Conservation (phyloP, 345 rosid genomes). For the Pugionium dolabratum region DNA sequence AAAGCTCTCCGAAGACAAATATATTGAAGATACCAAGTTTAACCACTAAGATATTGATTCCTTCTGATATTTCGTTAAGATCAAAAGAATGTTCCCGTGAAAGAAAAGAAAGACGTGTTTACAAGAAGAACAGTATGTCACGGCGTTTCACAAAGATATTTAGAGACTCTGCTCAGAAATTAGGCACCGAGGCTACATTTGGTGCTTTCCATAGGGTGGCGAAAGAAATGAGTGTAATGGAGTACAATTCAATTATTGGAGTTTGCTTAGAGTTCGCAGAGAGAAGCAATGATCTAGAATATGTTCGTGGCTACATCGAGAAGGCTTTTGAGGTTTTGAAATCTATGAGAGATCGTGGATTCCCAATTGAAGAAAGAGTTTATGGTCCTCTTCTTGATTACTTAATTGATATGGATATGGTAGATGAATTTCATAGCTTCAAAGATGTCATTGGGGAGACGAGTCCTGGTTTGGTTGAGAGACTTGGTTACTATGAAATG, state of each 20-base stretch:
- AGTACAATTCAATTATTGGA: conserved; percentile 55
- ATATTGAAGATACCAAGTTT: conserved; percentile 49
- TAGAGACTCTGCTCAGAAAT: conserved; percentile 42
- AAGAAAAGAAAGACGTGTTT: conserved; percentile 60
- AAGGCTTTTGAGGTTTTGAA: conserved; percentile 46
- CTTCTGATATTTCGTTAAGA: conserved; percentile 22
- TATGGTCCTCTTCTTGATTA: conserved; percentile 65
- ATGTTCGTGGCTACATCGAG: conserved; percentile 46
- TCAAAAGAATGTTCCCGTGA: conserved; percentile 55
- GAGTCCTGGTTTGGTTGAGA: conserved; percentile 43
- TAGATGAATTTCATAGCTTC: conserved; percentile 56
- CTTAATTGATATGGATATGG: conserved; percentile 70
- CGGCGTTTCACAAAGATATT: conserved; percentile 45
- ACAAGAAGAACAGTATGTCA: conserved; percentile 42
- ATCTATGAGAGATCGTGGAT: conserved; percentile 65
- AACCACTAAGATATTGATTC: conserved; percentile 14
- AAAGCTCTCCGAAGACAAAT: conserved; percentile 3
- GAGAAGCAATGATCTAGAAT: conserved; percentile 49
- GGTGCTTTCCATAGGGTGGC: conserved; percentile 60
- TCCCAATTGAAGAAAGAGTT: conserved; percentile 55
- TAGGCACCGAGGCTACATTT: conserved; percentile 58
- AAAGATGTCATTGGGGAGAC: conserved; percentile 47
- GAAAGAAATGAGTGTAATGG: conserved; percentile 62
- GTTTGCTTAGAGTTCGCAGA: conserved; percentile 57
- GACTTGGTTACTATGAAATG: conserved; percentile 87